phyloP scores from a whole-genome alignment of 345 rosid species.

The Pistacia vera region DNA sequence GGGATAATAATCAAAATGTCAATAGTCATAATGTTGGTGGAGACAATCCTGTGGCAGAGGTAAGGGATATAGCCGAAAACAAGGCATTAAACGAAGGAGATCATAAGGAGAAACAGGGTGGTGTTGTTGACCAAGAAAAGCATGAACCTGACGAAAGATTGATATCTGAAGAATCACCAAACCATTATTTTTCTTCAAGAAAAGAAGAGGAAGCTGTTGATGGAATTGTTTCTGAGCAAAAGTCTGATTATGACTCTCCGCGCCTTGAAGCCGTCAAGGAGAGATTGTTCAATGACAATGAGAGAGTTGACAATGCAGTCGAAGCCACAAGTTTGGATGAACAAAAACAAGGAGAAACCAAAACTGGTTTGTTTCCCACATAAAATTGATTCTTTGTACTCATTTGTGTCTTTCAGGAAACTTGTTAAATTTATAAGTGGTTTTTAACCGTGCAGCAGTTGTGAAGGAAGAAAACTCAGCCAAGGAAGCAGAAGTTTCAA shows the following conservation, averaged over 20 bases:
- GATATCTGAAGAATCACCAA: constrained; percentile 25
- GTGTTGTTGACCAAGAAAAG: neutral
- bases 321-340: neutral
- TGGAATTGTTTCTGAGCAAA: constrained; percentile 19
- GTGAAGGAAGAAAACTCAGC: constrained; percentile 23
- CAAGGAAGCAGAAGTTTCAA: constrained; percentile 21
- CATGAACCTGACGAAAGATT: constrained; percentile 19
- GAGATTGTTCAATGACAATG: constrained; percentile 12
- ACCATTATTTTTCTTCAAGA: constrained; percentile 33
- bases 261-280: constrained; percentile 19
- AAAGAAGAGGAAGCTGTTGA: constrained; percentile 36
- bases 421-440: neutral
- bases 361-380: constrained; percentile 23
- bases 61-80: constrained; percentile 25
- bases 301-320: constrained; percentile 1
- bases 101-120: neutral
- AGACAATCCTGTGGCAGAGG: constrained; percentile 17
- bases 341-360: constrained; percentile 3
- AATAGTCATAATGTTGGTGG: neutral
- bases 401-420: too few relatives aligned
- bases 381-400: neutral
- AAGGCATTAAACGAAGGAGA: neutral
- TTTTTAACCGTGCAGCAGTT: neutral
- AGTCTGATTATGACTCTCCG: constrained; percentile 33
- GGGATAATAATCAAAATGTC: constrained; percentile 8